Evolutionary conservation across 2,329 filamentous ascomycete genomes (phyloP), one percentile per base, ranked within the genome.

Genomic region (Lasiodiplodia hormozganensis): DNA sequence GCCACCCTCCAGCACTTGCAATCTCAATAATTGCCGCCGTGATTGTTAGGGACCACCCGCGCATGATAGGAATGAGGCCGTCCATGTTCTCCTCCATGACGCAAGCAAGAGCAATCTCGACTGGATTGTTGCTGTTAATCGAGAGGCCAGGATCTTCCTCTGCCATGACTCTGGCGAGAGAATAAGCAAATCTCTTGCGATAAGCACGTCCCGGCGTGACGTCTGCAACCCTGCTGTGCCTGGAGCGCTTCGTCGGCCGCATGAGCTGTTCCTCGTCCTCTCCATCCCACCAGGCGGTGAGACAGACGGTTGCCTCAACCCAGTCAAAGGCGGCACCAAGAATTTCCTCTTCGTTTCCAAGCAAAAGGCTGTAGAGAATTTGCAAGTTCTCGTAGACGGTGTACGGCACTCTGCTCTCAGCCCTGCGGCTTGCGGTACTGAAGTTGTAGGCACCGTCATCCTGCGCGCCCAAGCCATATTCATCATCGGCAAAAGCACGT

Each of bases 231-330:
- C 85, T 80, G 25, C 82, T 79, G 67, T 80, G 80, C 38, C 80
- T 79, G 23, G 76, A 76, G 57, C 73, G 77, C 69, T 76, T 77
- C 64, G 82, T 70, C 14, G 81, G 80, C 47, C 79, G 75, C 1
- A 78, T 71, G 34, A 80, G 72, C n/a, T 65, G 52, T 1, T 83
- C 81, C 16, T 84, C 82, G 11, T 89, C 86, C 69, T 89, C 87
- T 70, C 96, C 93, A 76, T 97, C 91, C 94, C 94, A 97, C 95
- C 95, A 98, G 6, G 92, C 90, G 38, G 94, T 90, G 62, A 98
- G 82, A 1, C 90, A 92, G 69, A 97, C 82, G 0, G 90, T 92
- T 0, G 93, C 94, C 82, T 98, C 95, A 64, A 95, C 89, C 95
- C 95, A 98, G 79, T 97, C 94, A 75, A 95, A 90, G 0, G 94